These are phyloP conservation scores for Drechslerella dactyloides DNA, from an alignment of 2,329 filamentous ascomycete species.

Conservation along the genomic window DNA sequence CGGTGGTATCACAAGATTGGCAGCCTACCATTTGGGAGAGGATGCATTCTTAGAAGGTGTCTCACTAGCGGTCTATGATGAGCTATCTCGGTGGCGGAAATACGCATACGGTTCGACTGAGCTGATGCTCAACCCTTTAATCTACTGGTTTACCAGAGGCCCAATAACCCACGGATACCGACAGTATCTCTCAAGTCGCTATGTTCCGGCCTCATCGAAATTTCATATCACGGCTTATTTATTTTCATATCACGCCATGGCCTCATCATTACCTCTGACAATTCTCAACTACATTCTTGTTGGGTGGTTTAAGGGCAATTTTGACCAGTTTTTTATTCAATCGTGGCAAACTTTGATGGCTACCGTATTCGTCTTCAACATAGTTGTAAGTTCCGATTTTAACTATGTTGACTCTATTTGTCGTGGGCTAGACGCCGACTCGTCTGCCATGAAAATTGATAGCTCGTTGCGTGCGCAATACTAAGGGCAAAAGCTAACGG, in stretches of 20 bases:
- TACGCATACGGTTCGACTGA: constrained; percentile 67
- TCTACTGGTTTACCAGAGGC: constrained; percentile 67
- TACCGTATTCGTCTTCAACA: constrained; percentile 66
- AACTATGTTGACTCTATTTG: too few relatives aligned
- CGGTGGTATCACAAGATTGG: constrained; percentile 72
- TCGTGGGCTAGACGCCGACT: too few relatives aligned
- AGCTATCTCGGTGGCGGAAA: constrained; percentile 75
- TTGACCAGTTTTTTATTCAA: constrained; percentile 72
- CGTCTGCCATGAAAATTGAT: too few relatives aligned
- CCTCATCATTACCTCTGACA: constrained; percentile 70
- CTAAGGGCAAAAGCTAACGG: neutral
- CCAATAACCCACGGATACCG: constrained; percentile 71
- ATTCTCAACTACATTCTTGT: constrained; percentile 73
- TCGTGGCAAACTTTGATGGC: constrained; percentile 71
- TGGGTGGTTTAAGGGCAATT: constrained; percentile 72
- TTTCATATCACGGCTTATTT: constrained; percentile 75
- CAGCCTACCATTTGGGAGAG: constrained; percentile 68
- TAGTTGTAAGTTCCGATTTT: constrained; percentile 23
- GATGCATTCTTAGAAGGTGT: constrained; percentile 75
- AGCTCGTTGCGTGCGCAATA: too few relatives aligned
- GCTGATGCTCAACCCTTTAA: constrained; percentile 71
- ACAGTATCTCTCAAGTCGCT: constrained; percentile 65
- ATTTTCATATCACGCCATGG: constrained; percentile 75
- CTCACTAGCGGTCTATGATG: constrained; percentile 74
- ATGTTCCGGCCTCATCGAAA: constrained; percentile 71